These are phyloP conservation scores for Xerocomus amazonicus DNA, from an alignment of 1,284 basidiomycete genomes.

Conservation along the genomic window DNA sequence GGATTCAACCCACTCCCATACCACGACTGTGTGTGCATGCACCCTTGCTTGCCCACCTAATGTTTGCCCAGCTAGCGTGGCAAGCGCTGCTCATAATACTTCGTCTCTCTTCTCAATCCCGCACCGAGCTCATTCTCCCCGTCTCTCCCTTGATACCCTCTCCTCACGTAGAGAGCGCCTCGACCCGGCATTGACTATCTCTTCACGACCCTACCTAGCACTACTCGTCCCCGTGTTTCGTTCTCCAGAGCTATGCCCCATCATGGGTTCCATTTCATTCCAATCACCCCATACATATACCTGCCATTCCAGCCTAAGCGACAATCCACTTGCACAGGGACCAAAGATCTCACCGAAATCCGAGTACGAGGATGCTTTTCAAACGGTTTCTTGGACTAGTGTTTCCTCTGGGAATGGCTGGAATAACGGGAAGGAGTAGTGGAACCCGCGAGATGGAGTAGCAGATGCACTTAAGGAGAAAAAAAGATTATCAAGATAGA, in stretches of 20 bases:
- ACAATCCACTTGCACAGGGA: too few relatives aligned
- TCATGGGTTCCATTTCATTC: not conserved
- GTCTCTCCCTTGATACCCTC: slow-evolving; percentile 12
- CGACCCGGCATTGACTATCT: slow-evolving; percentile 4
- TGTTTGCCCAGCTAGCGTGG: slow-evolving; percentile 5
- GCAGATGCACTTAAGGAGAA: too few relatives aligned
- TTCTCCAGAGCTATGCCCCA: slow-evolving; percentile 14
- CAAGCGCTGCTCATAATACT: slow-evolving; percentile 10
- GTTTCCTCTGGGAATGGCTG: too few relatives aligned
- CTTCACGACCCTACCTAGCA: slow-evolving; percentile 1
- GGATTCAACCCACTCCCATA: not conserved
- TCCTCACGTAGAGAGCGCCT: slow-evolving; percentile 19
- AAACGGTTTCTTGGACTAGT: too few relatives aligned
- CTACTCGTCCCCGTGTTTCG: slow-evolving; percentile 9
- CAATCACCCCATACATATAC: too few relatives aligned
- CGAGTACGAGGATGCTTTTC: too few relatives aligned
- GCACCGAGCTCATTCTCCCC: slow-evolving; percentile 10
- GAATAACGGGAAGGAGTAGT: too few relatives aligned
- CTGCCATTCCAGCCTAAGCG: too few relatives aligned
- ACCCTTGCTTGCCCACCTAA: slow-evolving; percentile 14
- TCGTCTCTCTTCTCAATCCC: slow-evolving; percentile 22
- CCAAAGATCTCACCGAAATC: slow-evolving; percentile 38
- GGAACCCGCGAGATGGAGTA: too few relatives aligned
- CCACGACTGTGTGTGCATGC: slow-evolving; percentile 4
- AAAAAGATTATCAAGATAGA: too few relatives aligned